Evolutionary conservation across 169 alveolate species (phyloP).

Genomic region (Plasmodium reichenowi): DNA sequence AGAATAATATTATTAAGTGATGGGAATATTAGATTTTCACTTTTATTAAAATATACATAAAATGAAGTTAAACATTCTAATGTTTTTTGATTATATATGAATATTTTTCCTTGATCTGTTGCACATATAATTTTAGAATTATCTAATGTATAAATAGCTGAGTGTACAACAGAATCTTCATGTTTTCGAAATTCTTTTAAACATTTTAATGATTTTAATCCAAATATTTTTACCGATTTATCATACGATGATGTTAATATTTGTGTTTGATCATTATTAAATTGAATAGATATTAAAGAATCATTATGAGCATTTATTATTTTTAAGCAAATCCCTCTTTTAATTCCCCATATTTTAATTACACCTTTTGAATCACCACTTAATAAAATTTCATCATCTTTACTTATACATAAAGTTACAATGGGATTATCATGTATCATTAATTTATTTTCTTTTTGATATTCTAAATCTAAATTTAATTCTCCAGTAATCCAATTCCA

Average conservation of each 20-base stretch:
- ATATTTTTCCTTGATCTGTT: conserved; percentile 85
- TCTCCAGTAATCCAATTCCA: conserved; percentile 89
- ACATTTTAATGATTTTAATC: conserved; percentile 84
- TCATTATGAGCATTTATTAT: conserved; percentile 75
- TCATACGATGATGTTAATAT: conserved; percentile 89
- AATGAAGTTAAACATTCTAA: conserved; percentile 82
- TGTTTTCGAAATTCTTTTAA: conserved; percentile 84
- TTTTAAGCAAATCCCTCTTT: conserved; percentile 80
- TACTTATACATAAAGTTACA: conserved; percentile 87
- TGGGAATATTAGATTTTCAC: conserved; percentile 47
- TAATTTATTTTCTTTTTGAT: conserved; percentile 86
- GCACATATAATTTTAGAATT: conserved; percentile 86
- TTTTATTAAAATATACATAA: conserved; percentile 78
- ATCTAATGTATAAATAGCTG: conserved; percentile 79
- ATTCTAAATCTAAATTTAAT: conserved; percentile 85
- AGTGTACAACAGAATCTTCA: conserved; percentile 79
- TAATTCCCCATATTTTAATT: conserved; percentile 78
- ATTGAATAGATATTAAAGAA: conserved; percentile 86
- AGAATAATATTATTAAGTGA: conserved; percentile 29
- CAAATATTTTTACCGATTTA: conserved; percentile 84
- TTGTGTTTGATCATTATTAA: conserved; percentile 86
- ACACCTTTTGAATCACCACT: conserved; percentile 89
- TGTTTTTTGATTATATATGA: conserved; percentile 83
- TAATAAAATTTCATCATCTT: conserved; percentile 89
- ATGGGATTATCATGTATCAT: conserved; percentile 90